Conservation (phyloP, 768 basidiomycete genomes). For the Suillus americanus region DNA sequence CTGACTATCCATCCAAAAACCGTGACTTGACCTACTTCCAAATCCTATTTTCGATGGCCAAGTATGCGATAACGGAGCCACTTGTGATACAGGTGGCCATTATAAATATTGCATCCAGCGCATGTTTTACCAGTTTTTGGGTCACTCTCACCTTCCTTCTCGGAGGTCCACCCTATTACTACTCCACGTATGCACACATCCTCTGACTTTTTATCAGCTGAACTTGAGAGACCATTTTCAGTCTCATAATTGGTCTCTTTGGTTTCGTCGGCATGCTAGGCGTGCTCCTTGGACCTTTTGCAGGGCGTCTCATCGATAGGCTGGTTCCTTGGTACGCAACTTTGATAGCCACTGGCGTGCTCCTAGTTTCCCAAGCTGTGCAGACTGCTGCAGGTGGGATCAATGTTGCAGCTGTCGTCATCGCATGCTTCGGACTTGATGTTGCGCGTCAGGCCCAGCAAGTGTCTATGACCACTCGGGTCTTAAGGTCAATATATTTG, state of each 20-base stretch:
- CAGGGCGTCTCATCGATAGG: constrained; percentile 66
- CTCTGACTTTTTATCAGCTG: neutral
- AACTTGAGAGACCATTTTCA: constrained; percentile 9
- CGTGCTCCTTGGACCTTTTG: constrained; percentile 65
- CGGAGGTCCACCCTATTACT: constrained; percentile 72
- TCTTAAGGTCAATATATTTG: constrained; percentile 46
- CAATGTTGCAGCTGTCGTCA: constrained; percentile 66
- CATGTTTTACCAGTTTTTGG: constrained; percentile 65
- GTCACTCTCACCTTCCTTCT: constrained; percentile 82
- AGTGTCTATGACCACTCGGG: constrained; percentile 59
- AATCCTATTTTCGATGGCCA: constrained; percentile 76
- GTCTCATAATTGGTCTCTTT: constrained; percentile 68
- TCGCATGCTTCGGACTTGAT: constrained; percentile 72
- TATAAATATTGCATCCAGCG: constrained; percentile 58
- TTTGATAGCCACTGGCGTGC: constrained; percentile 48
- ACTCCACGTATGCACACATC: constrained; percentile 53
- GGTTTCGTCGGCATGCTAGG: constrained; percentile 74
- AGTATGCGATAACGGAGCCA: constrained; percentile 76
- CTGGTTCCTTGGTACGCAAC: constrained; percentile 80
- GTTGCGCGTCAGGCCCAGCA: constrained; percentile 73
- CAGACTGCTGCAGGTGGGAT: constrained; percentile 71
- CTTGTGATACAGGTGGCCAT: constrained; percentile 67
- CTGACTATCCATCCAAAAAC: constrained; percentile 84
- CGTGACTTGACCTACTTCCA: constrained; percentile 59
- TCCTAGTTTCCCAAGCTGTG: constrained; percentile 56